Base-by-base conservation (phyloP, 2,329 filamentous ascomycete genomes). In the Apiospora kogelbergensis region DNA sequence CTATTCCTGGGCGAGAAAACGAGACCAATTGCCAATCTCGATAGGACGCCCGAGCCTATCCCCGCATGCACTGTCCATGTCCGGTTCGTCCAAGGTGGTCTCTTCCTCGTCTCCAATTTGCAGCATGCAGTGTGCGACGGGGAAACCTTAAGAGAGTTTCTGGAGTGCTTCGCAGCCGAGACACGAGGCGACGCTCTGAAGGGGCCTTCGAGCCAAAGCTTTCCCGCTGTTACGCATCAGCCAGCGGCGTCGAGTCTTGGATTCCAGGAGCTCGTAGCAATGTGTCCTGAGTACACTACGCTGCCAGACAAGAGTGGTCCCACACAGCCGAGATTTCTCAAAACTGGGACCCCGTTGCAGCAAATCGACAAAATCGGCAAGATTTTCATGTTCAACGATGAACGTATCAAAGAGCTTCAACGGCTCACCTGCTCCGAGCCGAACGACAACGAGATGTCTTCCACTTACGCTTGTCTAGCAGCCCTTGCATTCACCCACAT, bases 111-210 rank as follows among this genome's bases (percentile, higher is more conserved):
- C 6, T 70, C 81, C n/a, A 82, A 78, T 69, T 74, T 84, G 63
- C 81, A 83, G 69, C 83, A 84, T 68, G 75, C 81, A 7, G 73
- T 83, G 30, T 80, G 79, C 20, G 83, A 84, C 66, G 83, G 82
- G 13, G 77, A 79, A 40, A 81, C 80, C 24, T 74, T 83, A 24
- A 71, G 73, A 24, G 75, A 79, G 6, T 83, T 84, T 65, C 71
- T 84, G 4, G 76, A 81, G 41, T 76, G 76, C 15, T 79, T 84
- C 60, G 78, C 81, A 4, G 76, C 76, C 2, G 76, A 78, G 70
- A 82, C 80, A 7, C 70, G 77, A 30, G 69, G 75, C 68, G 53
- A 72, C 40, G 67, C 71, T 10, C 70, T 76, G 42, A 69, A 71
- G 24, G 66, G 76, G 1, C 75, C 77, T 2, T 78, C 75, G 1